Evolutionary conservation across 495 filamentous ascomycete species (phyloP).

Genomic region (Rhypophila decipiens): DNA sequence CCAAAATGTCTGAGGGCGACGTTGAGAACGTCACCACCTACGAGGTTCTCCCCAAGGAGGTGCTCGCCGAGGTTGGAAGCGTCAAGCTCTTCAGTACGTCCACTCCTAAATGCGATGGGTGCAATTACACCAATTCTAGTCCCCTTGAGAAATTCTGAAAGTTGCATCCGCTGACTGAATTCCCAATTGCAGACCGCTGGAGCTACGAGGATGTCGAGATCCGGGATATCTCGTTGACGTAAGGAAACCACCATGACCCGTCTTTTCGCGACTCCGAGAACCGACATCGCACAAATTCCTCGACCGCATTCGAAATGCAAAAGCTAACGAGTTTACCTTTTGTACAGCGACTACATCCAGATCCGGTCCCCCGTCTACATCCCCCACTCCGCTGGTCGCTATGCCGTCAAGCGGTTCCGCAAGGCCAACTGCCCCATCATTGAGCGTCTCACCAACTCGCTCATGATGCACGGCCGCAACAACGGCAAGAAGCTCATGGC

Average conservation of each 20-base stretch:
- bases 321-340: conserved; percentile 41
- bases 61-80: conserved; percentile 79
- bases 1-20: conserved; percentile 95
- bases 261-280: background rate
- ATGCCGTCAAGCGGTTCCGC: conserved; percentile 98
- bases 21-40: conserved; percentile 77
- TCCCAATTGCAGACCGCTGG: conserved; percentile 35
- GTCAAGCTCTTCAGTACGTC: conserved; percentile 87
- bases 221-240: conserved; percentile 99
- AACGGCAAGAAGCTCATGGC: conserved; percentile 99
- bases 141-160: background rate
- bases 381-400: conserved; percentile 96
- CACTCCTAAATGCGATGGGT: background rate
- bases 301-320: background rate
- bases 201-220: conserved; percentile 99
- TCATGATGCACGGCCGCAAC: conserved; percentile 99
- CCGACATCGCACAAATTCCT: background rate
- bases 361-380: conserved; percentile 98
- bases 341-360: conserved; percentile 97
- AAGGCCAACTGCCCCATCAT: conserved; percentile 99
- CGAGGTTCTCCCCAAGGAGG: conserved; percentile 90
- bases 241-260: conserved; percentile 40
- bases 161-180: conserved; percentile 21
- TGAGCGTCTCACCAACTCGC: conserved; percentile 98
- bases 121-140: conserved; percentile 57